Percentiles rank a stretch among this genome's conserved stretches.
Evolutionary conservation across 2,329 filamentous ascomycete species (phyloP).

Genomic region (Trichoderma hamatum): DNA sequence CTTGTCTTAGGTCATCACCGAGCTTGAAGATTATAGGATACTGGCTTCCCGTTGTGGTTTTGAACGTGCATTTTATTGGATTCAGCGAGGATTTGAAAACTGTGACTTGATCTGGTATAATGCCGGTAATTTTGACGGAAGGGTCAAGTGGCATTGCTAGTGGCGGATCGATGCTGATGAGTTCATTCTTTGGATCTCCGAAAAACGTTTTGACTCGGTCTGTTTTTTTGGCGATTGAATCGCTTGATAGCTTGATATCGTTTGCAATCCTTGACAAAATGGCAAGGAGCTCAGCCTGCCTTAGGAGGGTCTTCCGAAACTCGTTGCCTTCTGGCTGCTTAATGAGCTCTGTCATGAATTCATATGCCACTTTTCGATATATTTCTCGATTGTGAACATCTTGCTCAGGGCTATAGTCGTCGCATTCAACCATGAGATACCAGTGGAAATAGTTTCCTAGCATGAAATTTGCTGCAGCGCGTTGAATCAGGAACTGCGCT

Average conservation of each 20-base stretch:
- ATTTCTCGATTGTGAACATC: slow-evolving; percentile 76
- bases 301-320: slow-evolving; percentile 72
- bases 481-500: slow-evolving; percentile 83
- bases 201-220: slow-evolving; percentile 84
- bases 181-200: slow-evolving; percentile 86
- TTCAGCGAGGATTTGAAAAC: slow-evolving; percentile 96
- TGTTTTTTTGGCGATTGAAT: slow-evolving; percentile 77
- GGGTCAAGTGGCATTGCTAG: slow-evolving; percentile 89
- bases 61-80: slow-evolving; percentile 89
- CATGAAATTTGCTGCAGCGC: slow-evolving; percentile 84
- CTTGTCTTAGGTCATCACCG: slow-evolving; percentile 92
- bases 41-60: slow-evolving; percentile 71
- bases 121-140: slow-evolving; percentile 74
- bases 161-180: slow-evolving; percentile 80
- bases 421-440: slow-evolving; percentile 98
- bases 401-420: slow-evolving; percentile 78
- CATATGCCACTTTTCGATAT: slow-evolving; percentile 90
- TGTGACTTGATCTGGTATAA: slow-evolving; percentile 79
- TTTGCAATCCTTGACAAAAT: slow-evolving; percentile 86
- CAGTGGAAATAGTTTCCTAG: slow-evolving; percentile 96
- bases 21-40: slow-evolving; percentile 98
- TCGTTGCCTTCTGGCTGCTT: slow-evolving; percentile 70
- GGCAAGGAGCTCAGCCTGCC: slow-evolving; percentile 87
- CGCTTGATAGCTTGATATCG: slow-evolving; percentile 80
- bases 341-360: slow-evolving; percentile 90